Base-by-base conservation (phyloP, 2,329 filamentous ascomycete species). In the Aspergillus awamori region DNA sequence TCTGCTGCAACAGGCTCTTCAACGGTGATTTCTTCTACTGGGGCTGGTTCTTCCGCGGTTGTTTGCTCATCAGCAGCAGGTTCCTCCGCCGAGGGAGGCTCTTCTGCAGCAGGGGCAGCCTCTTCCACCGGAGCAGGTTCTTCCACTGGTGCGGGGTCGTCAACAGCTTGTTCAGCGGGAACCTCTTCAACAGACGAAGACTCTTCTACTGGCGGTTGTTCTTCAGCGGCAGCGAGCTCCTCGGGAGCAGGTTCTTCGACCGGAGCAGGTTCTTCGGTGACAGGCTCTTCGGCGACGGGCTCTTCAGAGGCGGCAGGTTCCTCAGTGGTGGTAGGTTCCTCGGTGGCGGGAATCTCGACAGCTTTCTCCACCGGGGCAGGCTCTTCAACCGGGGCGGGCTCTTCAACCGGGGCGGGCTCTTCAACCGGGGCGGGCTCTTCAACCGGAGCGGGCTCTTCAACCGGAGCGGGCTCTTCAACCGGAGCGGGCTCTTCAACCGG, bases 371-470 rank as follows among this genome's bases (percentile, higher is more conserved):
- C 24, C 22, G 30, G 17, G 10, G 60, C 11, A 17, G 49, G 28
- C 38, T 67, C 64, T 20, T 65, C 66, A 24, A 58, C 22, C 24
- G 58, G 22, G 43, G 53, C 30, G 39, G 67, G 58, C 47, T 67
- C 64, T 43, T 66, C 66, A 47, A 39, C 51, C 13, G 60, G 17
- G n/a, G 55, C 20, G 28, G 62, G 17, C 41, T 64, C 65, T 26
- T 69, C 69, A 4, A 61, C 57, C 24, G 61, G n/a, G n/a, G n/a
- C 47, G 10, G 43, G 48, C 36, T 63, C 65, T 39, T 65, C 66
- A 48, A 45, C 49, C 15, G 60, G 22, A n/a, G 59, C 38, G 5
- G 58, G 4, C 11, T 20, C 17, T 22, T 67, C 63, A 33, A 61
- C 60, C 28, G 63, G 49, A 13, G 67, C 48, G 41, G 62, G 58